Percentiles rank a stretch among this genome's conserved stretches.
These are phyloP conservation scores for Porodaedalea pini DNA, from an alignment of 1,284 basidiomycete genomes.

Conservation along the genomic window DNA sequence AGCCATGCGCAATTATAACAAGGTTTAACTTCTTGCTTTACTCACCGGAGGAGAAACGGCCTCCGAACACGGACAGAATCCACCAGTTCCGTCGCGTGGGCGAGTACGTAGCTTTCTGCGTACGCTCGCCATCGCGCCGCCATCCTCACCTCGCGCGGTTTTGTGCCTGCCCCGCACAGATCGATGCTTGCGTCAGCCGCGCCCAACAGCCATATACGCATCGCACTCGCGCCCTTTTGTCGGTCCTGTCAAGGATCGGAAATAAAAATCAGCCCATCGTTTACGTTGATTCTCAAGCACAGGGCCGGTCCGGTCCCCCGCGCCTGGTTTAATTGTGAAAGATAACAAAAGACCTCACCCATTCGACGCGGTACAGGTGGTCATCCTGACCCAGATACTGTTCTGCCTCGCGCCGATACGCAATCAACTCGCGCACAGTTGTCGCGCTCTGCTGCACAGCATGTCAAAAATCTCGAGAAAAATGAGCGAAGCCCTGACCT, in stretches of 20 bases:
- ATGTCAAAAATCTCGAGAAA: conserved; percentile 28
- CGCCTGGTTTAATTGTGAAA: no score
- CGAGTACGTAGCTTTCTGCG: conserved; percentile 79
- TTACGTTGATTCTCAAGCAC: no score
- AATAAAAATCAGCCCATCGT: background rate
- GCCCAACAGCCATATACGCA: conserved; percentile 78
- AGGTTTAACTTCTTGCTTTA: background rate
- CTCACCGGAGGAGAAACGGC: conserved; percentile 15
- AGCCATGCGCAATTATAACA: no score
- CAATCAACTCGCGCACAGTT: conserved; percentile 78
- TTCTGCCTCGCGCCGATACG: conserved; percentile 90
- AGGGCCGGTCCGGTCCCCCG: no score
- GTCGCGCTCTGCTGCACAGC: conserved; percentile 29
- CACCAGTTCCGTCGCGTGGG: conserved; percentile 67
- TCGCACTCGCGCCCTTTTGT: conserved; percentile 58
- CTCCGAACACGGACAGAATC: conserved; percentile 38
- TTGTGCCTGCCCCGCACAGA: background rate
- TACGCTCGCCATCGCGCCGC: conserved; percentile 80
- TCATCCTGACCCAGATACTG: conserved; percentile 84
- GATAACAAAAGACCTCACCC: conserved; percentile 52
- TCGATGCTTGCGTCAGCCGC: conserved; percentile 76
- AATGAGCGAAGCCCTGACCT: conserved; percentile 6
- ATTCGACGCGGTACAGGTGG: conserved; percentile 88
- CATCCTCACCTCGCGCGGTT: conserved; percentile 37
- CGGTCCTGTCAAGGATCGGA: conserved; percentile 3